These are phyloP conservation scores for Adansonia digitata DNA, from an alignment of 345 rosid genomes.

Conservation along the genomic window DNA sequence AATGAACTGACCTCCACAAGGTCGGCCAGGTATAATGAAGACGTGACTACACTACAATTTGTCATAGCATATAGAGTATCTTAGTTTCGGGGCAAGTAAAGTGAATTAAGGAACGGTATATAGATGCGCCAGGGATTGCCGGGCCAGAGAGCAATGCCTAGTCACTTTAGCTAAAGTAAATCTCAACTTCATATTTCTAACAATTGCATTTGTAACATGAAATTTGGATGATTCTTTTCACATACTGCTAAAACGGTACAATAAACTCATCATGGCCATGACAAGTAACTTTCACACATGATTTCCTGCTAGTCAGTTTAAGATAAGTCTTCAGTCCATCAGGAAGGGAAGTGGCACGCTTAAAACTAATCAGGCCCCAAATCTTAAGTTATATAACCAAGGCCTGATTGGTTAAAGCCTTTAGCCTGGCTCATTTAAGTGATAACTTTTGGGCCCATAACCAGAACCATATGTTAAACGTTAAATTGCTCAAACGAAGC, in stretches of 20 bases:
- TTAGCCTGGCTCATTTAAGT: neutral
- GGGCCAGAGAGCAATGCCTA: neutral
- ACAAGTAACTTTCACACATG: too few relatives aligned
- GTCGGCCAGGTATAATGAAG: neutral
- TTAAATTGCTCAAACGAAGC: too few relatives aligned
- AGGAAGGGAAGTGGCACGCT: neutral
- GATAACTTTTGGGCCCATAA: too few relatives aligned
- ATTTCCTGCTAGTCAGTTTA: neutral
- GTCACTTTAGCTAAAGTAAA: too few relatives aligned
- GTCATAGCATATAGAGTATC: neutral
- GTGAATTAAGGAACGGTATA: neutral
- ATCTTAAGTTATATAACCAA: neutral
- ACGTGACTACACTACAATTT: neutral
- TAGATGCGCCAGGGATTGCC: neutral
- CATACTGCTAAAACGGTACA: neutral
- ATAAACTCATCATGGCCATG: too few relatives aligned
- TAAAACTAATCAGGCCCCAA: neutral
- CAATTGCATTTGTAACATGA: neutral
- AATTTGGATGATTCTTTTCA: neutral
- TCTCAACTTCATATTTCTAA: neutral
- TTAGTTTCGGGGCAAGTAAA: neutral
- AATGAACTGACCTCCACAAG: neutral
- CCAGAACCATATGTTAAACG: too few relatives aligned
- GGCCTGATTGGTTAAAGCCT: neutral
- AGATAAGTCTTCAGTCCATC: neutral